Evolutionary conservation across 495 filamentous ascomycete species (phyloP), one percentile per base, ranked within the genome.

Genomic region (Umbilicaria muhlenbergii): DNA sequence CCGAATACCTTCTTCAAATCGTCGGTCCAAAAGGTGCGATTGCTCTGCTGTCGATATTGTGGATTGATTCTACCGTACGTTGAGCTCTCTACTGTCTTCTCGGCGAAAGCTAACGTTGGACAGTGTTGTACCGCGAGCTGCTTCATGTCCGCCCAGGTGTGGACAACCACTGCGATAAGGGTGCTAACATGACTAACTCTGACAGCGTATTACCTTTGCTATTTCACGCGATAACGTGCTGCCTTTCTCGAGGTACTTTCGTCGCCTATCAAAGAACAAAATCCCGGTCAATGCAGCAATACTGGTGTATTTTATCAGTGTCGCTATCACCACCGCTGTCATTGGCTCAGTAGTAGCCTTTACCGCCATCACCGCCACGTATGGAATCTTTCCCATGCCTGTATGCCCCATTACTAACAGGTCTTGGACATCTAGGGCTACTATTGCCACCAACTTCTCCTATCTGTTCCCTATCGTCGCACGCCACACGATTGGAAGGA

Each of bases 221-320:
- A 68, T 74, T 18, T 69, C 70, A 34, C 64, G 70, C 35, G 70
- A 74, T 48, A 69, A 69, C 32, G 70, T 72, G 21, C 64, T 74
- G 18, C 70, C 70, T 4, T 73, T 73, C 58, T 71, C 69, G 5
- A 50, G 64, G 46, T 74, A 69, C 69, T 69, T 74, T 19, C 66
- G 67, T 31, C 50, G 54, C n/a, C 68, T 74, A 6, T 58, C 71
- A 16, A 44, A 39, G 8, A 50, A 59, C 34, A 70, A 68, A 44
- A 67, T 73, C 43, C 70, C 70, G 3, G 67, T 61, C 38, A 73
- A 74, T 50, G 70, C 70, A 17, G 65, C 73, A 32, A 69, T 69
- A 39, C 68, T 74, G 18, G 69, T 74, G 47, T 71, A 68, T 60
- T 58, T 37, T 18, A 67, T 74, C 11, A 63, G 64, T 1, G 60